These are phyloP conservation scores for Pichia cactophila DNA, from an alignment of 1,139 yeast species.

Conservation along the genomic window DNA sequence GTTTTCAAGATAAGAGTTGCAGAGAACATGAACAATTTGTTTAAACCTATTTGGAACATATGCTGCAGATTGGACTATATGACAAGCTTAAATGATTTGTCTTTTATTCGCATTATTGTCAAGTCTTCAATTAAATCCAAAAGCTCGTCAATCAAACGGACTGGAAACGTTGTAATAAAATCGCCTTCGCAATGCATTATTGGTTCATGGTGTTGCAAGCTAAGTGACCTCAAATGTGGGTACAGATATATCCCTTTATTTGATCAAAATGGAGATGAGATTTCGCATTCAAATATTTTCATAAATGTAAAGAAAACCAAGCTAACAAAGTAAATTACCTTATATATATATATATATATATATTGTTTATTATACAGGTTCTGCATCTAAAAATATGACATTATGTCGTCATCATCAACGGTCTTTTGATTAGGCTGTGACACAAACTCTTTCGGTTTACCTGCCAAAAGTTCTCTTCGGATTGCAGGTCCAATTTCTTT, in stretches of 20 bases:
- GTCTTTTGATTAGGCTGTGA: slow-evolving; percentile 7
- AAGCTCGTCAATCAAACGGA: slow-evolving; percentile 40
- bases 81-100: slow-evolving; percentile 35
- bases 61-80: slow-evolving; percentile 38
- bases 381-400: slow-evolving; percentile 24
- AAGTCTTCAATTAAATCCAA: slow-evolving; percentile 26
- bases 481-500: slow-evolving; percentile 88
- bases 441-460: slow-evolving; percentile 45
- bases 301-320: slow-evolving; percentile 37
- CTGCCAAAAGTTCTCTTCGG: slow-evolving; percentile 86
- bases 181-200: slow-evolving; percentile 33
- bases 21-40: slow-evolving; percentile 50
- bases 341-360: too few species aligned
- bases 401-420: slow-evolving; percentile 24
- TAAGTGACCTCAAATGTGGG: slow-evolving; percentile 59
- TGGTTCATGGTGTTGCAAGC: slow-evolving; percentile 51
- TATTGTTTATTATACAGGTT: not conserved
- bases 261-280: slow-evolving; percentile 74
- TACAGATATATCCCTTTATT: slow-evolving; percentile 73
- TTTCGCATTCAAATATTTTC: slow-evolving; percentile 71
- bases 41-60: slow-evolving; percentile 78
- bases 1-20: slow-evolving; percentile 34
- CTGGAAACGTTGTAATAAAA: slow-evolving; percentile 31
- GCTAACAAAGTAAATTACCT: not conserved
- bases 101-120: slow-evolving; percentile 46